Conservation (phyloP, 805 yeast species). For the Hagleromyces aurorensis region DNA sequence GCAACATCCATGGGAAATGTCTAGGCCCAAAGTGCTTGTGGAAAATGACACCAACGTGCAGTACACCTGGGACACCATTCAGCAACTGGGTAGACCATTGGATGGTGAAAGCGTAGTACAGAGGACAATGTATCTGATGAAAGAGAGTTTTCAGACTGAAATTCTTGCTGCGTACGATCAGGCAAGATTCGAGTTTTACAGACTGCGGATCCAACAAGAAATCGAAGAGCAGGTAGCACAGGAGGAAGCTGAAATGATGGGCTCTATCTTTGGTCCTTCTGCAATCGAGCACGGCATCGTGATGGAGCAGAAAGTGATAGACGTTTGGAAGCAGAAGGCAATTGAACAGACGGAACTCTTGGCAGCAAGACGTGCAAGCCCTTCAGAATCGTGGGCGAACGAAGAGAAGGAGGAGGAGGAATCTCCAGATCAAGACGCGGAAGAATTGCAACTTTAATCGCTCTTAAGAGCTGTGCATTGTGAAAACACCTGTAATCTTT, state of each 20-base stretch:
- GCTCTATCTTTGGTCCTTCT: conserved; percentile 61
- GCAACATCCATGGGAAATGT: conserved; percentile 97
- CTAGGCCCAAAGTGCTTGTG: conserved; percentile 76
- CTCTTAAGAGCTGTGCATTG: background rate
- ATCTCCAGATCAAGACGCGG: conserved; percentile 7
- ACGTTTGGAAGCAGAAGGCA: conserved; percentile 69
- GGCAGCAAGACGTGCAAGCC: conserved; percentile 38
- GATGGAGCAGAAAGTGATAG: conserved; percentile 63
- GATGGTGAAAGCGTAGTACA: conserved; percentile 89
- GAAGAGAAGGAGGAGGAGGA: conserved; percentile 5
- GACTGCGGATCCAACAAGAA: conserved; percentile 77
- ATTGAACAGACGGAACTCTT: conserved; percentile 49
- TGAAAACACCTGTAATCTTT: no score
- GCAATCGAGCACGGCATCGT: conserved; percentile 59
- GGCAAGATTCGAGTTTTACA: conserved; percentile 83
- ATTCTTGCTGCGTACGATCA: conserved; percentile 69
- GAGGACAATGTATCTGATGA: conserved; percentile 52
- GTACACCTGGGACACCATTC: conserved; percentile 72
- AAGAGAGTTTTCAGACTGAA: conserved; percentile 26
- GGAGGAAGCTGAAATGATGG: conserved; percentile 84
- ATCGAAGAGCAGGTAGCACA: conserved; percentile 58
- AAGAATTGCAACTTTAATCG: conserved; percentile 9
- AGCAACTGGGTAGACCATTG: conserved; percentile 63
- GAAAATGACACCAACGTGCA: conserved; percentile 64
- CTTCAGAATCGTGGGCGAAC: conserved; percentile 25